These are phyloP conservation scores for Tolypocladium ophioglossoides DNA, from an alignment of 2,329 filamentous ascomycete genomes.

Conservation along the genomic window DNA sequence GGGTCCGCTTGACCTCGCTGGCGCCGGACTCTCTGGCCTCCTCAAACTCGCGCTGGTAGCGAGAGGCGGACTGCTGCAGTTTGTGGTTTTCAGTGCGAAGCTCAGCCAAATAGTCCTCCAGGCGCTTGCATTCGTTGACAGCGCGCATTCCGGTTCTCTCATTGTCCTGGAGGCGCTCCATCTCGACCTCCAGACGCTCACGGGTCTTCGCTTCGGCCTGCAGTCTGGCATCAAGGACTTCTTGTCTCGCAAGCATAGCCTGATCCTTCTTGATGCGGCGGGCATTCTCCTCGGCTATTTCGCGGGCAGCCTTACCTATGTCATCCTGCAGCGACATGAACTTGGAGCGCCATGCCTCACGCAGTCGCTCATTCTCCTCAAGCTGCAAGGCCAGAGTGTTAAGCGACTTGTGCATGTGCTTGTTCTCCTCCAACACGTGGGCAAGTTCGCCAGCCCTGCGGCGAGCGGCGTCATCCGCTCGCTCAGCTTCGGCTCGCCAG, in stretches of 20 bases:
- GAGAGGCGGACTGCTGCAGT: conserved; percentile 56
- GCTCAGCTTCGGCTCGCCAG: conserved; percentile 52
- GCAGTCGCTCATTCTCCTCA: conserved; percentile 74
- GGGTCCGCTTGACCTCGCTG: conserved; percentile 71
- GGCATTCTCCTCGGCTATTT: conserved; percentile 75
- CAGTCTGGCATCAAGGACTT: conserved; percentile 67
- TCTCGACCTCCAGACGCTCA: conserved; percentile 55
- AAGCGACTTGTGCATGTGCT: conserved; percentile 63
- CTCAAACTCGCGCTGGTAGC: conserved; percentile 71
- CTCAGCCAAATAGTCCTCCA: conserved; percentile 44
- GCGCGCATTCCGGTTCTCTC: conserved; percentile 57
- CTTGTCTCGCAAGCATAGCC: conserved; percentile 66
- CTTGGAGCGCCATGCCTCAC: conserved; percentile 75
- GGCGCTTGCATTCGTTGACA: conserved; percentile 49
- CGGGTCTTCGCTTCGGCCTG: conserved; percentile 63
- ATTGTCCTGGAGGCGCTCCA: conserved; percentile 53
- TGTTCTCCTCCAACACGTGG: conserved; percentile 48
- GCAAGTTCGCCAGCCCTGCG: conserved; percentile 38
- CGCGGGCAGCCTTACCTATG: conserved; percentile 66
- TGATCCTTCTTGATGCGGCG: conserved; percentile 70
- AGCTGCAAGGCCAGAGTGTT: conserved; percentile 66
- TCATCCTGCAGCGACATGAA: conserved; percentile 80
- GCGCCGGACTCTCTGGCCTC: conserved; percentile 73
- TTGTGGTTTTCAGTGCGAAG: conserved; percentile 58
- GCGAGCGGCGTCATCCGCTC: conserved; percentile 39